Evolutionary conservation across 78 protist species (phyloP).

Genomic region (Tieghemostelium lacteum): DNA sequence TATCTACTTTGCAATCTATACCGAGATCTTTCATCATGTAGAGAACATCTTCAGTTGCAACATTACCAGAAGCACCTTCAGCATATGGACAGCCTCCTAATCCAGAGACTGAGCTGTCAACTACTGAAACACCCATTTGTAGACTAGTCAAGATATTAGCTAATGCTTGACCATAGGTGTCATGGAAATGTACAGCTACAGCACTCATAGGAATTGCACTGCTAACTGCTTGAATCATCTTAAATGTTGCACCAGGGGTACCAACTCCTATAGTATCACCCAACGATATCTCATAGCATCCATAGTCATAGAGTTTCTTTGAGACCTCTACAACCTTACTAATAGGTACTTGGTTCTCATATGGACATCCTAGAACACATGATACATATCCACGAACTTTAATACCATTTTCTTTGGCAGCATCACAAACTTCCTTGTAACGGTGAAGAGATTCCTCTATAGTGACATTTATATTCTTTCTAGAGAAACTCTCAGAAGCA

Average conservation of each 20-base stretch:
- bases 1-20: conserved; percentile 77
- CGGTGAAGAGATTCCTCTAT: conserved; percentile 87
- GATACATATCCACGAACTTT: conserved; percentile 91
- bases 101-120: conserved; percentile 93
- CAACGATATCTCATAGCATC: conserved; percentile 95
- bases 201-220: conserved; percentile 55
- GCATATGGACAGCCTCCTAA: conserved; percentile 98
- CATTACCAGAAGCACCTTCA: conserved; percentile 92
- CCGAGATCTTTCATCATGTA: conserved; percentile 95
- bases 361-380: conserved; percentile 96
- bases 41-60: conserved; percentile 95
- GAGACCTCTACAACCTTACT: conserved; percentile 80
- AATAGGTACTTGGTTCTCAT: conserved; percentile 83
- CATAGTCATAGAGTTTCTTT: conserved; percentile 81
- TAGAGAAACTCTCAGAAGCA: conserved; percentile 88
- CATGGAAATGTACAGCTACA: conserved; percentile 96
- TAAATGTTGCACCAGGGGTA: conserved; percentile 87
- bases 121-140: conserved; percentile 84
- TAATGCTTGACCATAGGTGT: conserved; percentile 96
- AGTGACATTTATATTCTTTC: conserved; percentile 84
- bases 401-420: conserved; percentile 75
- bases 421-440: conserved; percentile 78
- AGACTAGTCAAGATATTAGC: conserved; percentile 90
- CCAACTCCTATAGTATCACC: conserved; percentile 98
- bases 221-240: conserved; percentile 72